Evolutionary conservation across 306 rosid genomes (phyloP).

Genomic region (Lathyrus aphaca): DNA sequence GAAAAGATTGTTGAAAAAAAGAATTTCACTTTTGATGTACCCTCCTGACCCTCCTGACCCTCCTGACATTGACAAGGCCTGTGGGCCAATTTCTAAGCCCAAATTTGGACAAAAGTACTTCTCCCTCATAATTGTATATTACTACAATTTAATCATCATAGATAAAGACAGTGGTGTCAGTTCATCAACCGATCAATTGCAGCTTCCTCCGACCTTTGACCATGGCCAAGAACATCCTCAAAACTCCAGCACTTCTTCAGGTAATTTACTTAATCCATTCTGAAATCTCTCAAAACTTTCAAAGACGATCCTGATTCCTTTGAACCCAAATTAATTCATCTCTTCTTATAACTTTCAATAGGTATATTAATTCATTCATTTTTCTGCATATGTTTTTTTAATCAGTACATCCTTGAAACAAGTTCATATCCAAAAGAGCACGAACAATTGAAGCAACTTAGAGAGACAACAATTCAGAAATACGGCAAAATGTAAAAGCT

Average conservation of each 20-base stretch:
- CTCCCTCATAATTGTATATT: not conserved
- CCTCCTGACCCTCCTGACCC: too few species aligned
- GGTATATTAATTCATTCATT: not conserved
- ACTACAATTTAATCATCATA: too few species aligned
- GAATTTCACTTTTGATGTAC: too few species aligned
- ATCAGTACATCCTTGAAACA: constrained; percentile 55
- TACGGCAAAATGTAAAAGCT: constrained; percentile 30
- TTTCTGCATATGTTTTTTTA: not conserved
- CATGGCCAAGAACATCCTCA: constrained; percentile 19
- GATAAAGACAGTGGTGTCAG: not conserved
- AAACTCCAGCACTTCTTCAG: constrained; percentile 17
- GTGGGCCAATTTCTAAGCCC: not conserved
- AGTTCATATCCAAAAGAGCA: constrained; percentile 55
- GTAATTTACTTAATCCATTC: not conserved
- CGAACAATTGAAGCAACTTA: constrained; percentile 56
- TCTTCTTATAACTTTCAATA: not conserved
- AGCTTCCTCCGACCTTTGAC: not conserved
- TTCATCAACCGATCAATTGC: not conserved
- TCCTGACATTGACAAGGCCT: not conserved
- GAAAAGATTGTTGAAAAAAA: too few species aligned
- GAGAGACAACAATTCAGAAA: constrained; percentile 49
- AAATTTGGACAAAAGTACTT: not conserved
- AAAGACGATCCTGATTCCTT: not conserved
- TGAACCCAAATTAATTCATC: not conserved
- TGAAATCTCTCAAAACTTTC: too few species aligned